Evolutionary conservation across 306 rosid species (phyloP), one percentile per base, ranked within the genome.

Genomic region (Citrullus colocynthis): DNA sequence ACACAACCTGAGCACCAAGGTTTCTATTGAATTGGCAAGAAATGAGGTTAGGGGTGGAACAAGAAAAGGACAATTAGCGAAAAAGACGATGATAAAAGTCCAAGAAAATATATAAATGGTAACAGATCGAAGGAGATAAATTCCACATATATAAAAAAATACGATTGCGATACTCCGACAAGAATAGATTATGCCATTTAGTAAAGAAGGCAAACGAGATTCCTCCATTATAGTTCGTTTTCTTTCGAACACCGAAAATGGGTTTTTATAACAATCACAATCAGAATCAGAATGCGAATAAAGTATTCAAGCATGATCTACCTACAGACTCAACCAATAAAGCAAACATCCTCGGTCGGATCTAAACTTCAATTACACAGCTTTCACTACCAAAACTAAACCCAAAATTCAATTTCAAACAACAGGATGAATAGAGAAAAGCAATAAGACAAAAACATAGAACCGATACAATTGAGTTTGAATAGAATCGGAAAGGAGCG

Each of bases 1-100:
- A 83, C 59, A 76, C 79, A 79, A 85, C 78, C 82, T 85, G 86
- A 85, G 67, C 41, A 81, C 76, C 77, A 45, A 21, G 64, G 79
- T 80, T 67, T 80, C 88, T 83, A 45, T 76, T 54, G 49, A 74
- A 34, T 34, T 74, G 18, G 30, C 21, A 52, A 79, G 78, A 34
- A 85, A 71, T 75, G 17, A 66, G 74, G 36, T 75, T 39, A 55
- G 52, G 28, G 56, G 44, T 7, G 65, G 17, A 39, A 20, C 7
- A 44, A 59, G 9, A 76, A 58, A 13, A 58, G 41, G 16, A 32
- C 30, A 15, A 57, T 54, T 14, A 52, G 34, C 10, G 41, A 73
- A 73, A 51, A 73, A 34, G 32, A 73, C 60, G 28, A 73, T 16
- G 77, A 51, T 1, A 51, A 52, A 54, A 74, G 6, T 9, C 63